A percentile compares a stretch with the other conserved stretches of the same genome.
These are phyloP conservation scores for Pinus tabuliformis DNA, from an alignment of 75 land plant genomes.

Conservation along the genomic window DNA sequence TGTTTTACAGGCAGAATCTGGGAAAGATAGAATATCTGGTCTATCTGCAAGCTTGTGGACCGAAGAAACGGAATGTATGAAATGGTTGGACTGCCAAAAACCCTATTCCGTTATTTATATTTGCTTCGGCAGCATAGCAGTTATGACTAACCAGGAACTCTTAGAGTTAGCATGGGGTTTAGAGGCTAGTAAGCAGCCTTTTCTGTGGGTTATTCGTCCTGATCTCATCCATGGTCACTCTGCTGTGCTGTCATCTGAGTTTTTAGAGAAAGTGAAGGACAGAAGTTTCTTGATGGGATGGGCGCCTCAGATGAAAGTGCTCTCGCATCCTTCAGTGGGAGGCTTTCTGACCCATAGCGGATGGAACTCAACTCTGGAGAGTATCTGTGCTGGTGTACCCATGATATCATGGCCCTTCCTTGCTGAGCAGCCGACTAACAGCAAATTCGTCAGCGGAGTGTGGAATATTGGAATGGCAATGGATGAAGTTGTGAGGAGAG, in stretches of 20 bases:
- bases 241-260: background rate
- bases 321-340: constrained; percentile 11
- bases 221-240: background rate
- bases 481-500: background rate
- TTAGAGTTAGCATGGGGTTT: constrained; percentile 34
- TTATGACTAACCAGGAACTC: constrained; percentile 15
- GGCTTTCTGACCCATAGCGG: constrained; percentile 14
- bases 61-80: constrained; percentile 12
- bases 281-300: background rate
- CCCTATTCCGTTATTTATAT: constrained; percentile 38
- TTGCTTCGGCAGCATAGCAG: constrained; percentile 29
- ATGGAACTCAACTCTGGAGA: constrained; percentile 14
- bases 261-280: constrained; percentile 4
- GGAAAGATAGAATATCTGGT: background rate
- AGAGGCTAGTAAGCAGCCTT: constrained; percentile 5
- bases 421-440: background rate
- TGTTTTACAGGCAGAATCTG: background rate
- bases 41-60: background rate
- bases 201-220: constrained; percentile 43
- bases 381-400: constrained; percentile 14
- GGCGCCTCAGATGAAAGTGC: background rate
- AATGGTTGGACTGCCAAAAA: constrained; percentile 37
- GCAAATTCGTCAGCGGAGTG: background rate
- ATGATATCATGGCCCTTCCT: constrained; percentile 3
- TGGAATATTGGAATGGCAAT: background rate